A percentile compares a stretch with the other conserved stretches of the same genome.
phyloP scores from a whole-genome alignment of 1,284 basidiomycete genomes.

The Dichomitus squalens region DNA sequence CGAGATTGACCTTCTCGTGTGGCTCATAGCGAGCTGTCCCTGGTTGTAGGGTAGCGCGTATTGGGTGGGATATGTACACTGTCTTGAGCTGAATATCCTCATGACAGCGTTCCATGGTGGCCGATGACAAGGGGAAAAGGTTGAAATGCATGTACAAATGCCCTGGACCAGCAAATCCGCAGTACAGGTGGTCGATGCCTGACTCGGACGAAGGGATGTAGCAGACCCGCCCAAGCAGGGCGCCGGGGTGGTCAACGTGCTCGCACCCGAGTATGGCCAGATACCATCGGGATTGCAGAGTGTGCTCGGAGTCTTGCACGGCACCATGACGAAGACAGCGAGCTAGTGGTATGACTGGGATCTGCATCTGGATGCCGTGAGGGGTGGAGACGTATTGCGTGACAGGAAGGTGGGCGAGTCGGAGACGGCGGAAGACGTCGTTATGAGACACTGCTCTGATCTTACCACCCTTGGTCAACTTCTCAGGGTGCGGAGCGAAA shows the following conservation, averaged over 20 bases:
- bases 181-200: neutral
- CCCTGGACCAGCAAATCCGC: neutral
- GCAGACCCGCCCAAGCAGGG: neutral
- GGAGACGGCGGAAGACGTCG: neutral
- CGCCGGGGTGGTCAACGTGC: neutral
- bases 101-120: neutral
- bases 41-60: neutral
- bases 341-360: neutral
- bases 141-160: neutral
- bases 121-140: neutral
- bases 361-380: neutral
- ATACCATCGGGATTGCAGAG: neutral
- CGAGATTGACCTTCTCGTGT: neutral
- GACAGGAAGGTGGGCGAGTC: neutral
- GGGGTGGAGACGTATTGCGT: neutral
- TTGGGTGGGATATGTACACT: neutral
- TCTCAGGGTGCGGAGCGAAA: neutral
- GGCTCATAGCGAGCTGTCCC: neutral
- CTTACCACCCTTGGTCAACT: neutral
- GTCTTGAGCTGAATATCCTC: neutral
- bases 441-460: neutral
- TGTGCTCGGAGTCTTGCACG: neutral
- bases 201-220: neutral
- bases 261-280: too few species aligned
- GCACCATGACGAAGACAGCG: neutral